Conservation (phyloP, 345 rosid species). For the Populus davidiana region DNA sequence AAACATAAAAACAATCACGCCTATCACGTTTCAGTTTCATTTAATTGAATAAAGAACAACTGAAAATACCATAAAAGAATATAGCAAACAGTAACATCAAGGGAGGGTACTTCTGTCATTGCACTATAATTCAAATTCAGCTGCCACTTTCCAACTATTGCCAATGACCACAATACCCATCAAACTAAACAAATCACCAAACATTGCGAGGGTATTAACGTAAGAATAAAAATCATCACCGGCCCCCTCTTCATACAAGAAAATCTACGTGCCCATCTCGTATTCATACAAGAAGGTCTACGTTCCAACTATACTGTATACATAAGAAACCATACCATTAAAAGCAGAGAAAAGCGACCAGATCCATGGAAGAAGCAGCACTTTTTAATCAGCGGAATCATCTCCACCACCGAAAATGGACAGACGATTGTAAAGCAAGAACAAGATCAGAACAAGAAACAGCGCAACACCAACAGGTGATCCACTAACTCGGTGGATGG, state of each 20-base stretch:
- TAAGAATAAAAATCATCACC: not conserved
- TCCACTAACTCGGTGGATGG: slow-evolving; percentile 68
- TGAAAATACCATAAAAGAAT: not conserved
- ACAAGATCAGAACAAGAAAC: slow-evolving; percentile 53
- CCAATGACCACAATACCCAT: not conserved
- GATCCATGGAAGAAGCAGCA: not conserved
- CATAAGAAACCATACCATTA: not conserved
- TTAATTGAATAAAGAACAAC: no score
- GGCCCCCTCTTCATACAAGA: not conserved
- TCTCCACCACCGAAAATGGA: slow-evolving; percentile 81
- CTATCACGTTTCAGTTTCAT: no score
- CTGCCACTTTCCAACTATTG: no score
- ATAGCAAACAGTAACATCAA: not conserved
- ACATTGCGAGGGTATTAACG: not conserved
- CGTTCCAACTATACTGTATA: not conserved
- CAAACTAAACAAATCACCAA: not conserved
- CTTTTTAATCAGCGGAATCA: slow-evolving; percentile 46
- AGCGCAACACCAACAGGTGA: slow-evolving; percentile 76
- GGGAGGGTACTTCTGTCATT: not conserved
- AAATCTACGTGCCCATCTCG: no score
- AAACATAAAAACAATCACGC: no score
- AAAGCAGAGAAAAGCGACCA: not conserved
- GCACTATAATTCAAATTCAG: not conserved
- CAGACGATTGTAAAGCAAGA: slow-evolving; percentile 64
- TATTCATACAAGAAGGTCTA: slow-evolving; percentile 1